Evolutionary conservation across 768 basidiomycete genomes (phyloP).

Genomic region (Tephrocybe rancida): DNA sequence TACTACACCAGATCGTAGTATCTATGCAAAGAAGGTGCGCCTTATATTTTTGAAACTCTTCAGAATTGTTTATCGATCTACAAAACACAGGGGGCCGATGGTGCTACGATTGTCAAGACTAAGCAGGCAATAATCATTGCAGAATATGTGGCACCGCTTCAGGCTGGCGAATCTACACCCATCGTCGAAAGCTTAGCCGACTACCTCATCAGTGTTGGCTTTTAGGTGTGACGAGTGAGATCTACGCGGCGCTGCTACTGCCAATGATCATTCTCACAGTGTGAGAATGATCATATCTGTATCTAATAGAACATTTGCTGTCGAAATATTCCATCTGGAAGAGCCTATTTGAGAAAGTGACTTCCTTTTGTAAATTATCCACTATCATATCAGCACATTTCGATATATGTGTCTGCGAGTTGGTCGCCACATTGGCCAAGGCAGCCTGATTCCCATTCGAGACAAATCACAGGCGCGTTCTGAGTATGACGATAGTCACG

Average conservation of each 20-base stretch:
- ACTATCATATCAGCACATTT: neutral
- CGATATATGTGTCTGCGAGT: slow-evolving; percentile 2
- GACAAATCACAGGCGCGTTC: neutral
- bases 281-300: slow-evolving; percentile 12
- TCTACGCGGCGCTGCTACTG: neutral
- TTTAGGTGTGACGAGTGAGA: slow-evolving; percentile 37
- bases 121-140: slow-evolving; percentile 84
- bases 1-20: slow-evolving; percentile 46
- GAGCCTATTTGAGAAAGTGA: too few relatives aligned
- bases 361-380: neutral
- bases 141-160: slow-evolving; percentile 67
- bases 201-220: slow-evolving; percentile 66
- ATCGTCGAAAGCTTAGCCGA: slow-evolving; percentile 75
- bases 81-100: slow-evolving; percentile 63
- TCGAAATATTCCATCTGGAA: too few relatives aligned
- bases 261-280: too few relatives aligned
- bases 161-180: slow-evolving; percentile 65
- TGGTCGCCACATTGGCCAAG: neutral
- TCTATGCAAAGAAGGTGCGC: slow-evolving; percentile 85
- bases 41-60: neutral
- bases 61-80: neutral
- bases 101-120: slow-evolving; percentile 76
- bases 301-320: too few relatives aligned
- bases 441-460: neutral
- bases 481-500: slow-evolving; percentile 12